Evolutionary conservation across 371 early-diverging fungal species (phyloP).

Genomic region (Mortierella sp.): DNA sequence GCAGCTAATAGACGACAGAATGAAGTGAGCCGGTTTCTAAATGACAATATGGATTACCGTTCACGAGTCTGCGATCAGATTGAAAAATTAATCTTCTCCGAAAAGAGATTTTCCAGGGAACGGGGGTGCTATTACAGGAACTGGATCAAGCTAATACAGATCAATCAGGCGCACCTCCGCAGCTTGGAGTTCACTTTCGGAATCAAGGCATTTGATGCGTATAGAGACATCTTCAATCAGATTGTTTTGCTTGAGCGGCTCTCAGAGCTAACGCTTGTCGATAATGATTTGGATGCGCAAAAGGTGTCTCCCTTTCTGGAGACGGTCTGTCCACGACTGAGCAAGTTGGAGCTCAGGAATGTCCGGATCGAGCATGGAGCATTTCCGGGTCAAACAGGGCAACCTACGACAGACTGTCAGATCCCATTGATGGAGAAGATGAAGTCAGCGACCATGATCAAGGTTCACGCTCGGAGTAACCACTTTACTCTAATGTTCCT

Average conservation of each 20-base stretch:
- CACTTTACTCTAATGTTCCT: constrained; percentile 28
- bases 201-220: constrained; percentile 24
- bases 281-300: constrained; percentile 26
- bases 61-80: constrained; percentile 23
- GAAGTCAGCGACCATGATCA: constrained; percentile 19
- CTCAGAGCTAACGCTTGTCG: constrained; percentile 24
- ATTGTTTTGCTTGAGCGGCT: constrained; percentile 11
- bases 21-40: constrained; percentile 23
- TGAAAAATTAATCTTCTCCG: constrained; percentile 33
- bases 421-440: constrained; percentile 23
- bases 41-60: constrained; percentile 33
- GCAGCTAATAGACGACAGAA: constrained; percentile 27
- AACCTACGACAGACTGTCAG: constrained; percentile 6
- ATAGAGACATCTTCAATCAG: constrained; percentile 22
- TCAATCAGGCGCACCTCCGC: constrained; percentile 17
- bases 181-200: constrained; percentile 29
- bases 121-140: constrained; percentile 34
- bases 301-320: constrained; percentile 31
- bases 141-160: constrained; percentile 29
- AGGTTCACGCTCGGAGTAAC: constrained; percentile 9
- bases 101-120: constrained; percentile 29
- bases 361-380: constrained; percentile 26
- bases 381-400: not conserved
- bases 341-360: constrained; percentile 20
- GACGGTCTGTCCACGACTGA: constrained; percentile 21